phyloP scores from a whole-genome alignment of 2,329 filamentous ascomycete genomes.

The Fusarium verrucosum region DNA sequence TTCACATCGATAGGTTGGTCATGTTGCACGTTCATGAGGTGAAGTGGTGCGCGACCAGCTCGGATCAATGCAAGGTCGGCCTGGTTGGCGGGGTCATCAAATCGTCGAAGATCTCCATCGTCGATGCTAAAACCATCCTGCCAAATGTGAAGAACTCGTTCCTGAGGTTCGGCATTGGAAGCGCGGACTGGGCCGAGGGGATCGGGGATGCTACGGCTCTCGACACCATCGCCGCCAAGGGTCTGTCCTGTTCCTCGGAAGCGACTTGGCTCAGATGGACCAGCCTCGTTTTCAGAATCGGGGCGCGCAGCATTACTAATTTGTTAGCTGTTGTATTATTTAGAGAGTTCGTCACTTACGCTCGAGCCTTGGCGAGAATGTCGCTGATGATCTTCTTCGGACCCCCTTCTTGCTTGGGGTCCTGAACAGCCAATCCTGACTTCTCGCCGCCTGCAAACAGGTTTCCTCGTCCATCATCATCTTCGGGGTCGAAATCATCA shows the following conservation, averaged over 20 bases:
- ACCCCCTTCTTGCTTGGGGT: conserved; percentile 62
- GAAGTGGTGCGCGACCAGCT: conserved; percentile 77
- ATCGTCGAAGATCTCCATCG: conserved; percentile 79
- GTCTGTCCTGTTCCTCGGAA: conserved; percentile 80
- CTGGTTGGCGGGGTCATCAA: conserved; percentile 80
- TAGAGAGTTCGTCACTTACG: conserved; percentile 53
- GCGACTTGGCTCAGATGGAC: conserved; percentile 58
- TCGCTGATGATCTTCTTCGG: conserved; percentile 68
- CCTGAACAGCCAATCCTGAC: conserved; percentile 75
- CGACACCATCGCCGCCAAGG: conserved; percentile 79
- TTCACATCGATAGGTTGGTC: conserved; percentile 83
- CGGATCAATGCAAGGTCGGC: conserved; percentile 79
- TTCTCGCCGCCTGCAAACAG: conserved; percentile 88
- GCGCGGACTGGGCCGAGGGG: conserved; percentile 53
- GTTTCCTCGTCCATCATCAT: conserved; percentile 69
- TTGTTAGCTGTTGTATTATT: conserved; percentile 8
- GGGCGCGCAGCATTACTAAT: conserved; percentile 69
- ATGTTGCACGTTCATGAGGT: conserved; percentile 78
- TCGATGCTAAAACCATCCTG: conserved; percentile 86
- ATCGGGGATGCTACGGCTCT: conserved; percentile 74
- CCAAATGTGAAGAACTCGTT: conserved; percentile 81
- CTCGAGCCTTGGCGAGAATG: conserved; percentile 70
- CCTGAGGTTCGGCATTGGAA: conserved; percentile 60
- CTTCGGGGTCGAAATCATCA: conserved; percentile 64
- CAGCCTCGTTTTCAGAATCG: conserved; percentile 60